Evolutionary conservation across 2,329 filamentous ascomycete species (phyloP), one percentile per base, ranked within the genome.

Genomic region (Sporothrix inflata): DNA sequence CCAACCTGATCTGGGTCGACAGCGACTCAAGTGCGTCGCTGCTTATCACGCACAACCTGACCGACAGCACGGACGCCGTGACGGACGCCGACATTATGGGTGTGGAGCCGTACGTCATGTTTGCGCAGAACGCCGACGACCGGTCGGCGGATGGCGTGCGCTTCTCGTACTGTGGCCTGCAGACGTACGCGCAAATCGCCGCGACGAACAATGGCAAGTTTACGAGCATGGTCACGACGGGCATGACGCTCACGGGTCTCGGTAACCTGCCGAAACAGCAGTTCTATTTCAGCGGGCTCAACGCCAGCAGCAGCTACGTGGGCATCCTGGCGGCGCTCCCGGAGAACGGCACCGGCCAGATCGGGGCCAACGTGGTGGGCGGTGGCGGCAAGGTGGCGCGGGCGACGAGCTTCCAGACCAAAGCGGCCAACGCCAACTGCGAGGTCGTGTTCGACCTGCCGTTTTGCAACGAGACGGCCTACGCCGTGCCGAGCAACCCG

Each of bases 381-480:
- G 91, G 91, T n/a, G 94, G 94, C 42, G 93, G 93, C 9, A 86
- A 87, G 69, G 90, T 98, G 38, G 97, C 91, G 83, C 84, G 85
- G 68, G 83, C 88, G 21, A 91, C 92, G 68, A 85, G 85, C n/a
- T 97, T 97, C 80, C 85, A 84, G 7, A 98, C 95, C 9, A 94
- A 94, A 79, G 84, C 66, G 27, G 70, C 72, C 61, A 42, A 72
- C 47, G 88, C 89, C 73, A 97, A 94, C 78, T 99, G 96, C 80
- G 91, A 91, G 73, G 86, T 99, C 53, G 86, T 98, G 61, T 94
- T 91, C 80, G 91, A 97, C 78, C 88, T 99, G n/a, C 85, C 90
- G 0, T 97, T 98, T 80, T 99, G 96, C 83, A 88, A 91, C 76
- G 89, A 95, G 77, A 92, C 95, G 65, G 93, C 95, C 68, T 98